A percentile compares a stretch with the other conserved stretches of the same genome.
Conservation (phyloP, 345 rosid species). For the Lepidium africanum region DNA sequence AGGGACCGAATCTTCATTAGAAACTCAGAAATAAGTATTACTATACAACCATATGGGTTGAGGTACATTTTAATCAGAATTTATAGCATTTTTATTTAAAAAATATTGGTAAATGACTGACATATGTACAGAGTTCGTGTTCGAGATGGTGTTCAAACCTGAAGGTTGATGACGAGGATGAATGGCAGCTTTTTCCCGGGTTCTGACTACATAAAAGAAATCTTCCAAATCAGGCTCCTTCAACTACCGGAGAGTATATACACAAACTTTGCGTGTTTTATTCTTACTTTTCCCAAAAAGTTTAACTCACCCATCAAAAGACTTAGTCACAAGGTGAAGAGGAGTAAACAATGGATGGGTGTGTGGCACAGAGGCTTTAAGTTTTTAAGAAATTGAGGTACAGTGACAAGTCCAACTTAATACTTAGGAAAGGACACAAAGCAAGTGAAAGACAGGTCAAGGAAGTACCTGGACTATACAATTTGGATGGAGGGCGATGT, state of each 20-base stretch:
- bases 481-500: constrained; percentile 69
- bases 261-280: not conserved
- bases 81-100: not conserved
- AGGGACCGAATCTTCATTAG: not conserved
- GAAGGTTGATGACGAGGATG: constrained; percentile 76
- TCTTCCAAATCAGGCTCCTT: constrained; percentile 10
- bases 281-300: not conserved
- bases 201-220: constrained; percentile 57
- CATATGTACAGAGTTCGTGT: not conserved
- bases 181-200: constrained; percentile 89
- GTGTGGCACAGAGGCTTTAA: no score
- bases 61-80: not conserved
- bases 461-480: constrained; percentile 75
- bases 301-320: not conserved
- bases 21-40: not conserved
- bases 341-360: not conserved
- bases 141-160: constrained; percentile 41
- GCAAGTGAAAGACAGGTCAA: not conserved
- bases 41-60: not conserved
- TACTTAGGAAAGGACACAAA: not conserved
- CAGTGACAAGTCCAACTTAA: not conserved
- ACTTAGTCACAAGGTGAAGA: not conserved
- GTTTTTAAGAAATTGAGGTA: not conserved
- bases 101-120: not conserved
- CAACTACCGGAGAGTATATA: not conserved